Conservation (phyloP, 768 basidiomycete genomes). For the Saitozyma podzolica region DNA sequence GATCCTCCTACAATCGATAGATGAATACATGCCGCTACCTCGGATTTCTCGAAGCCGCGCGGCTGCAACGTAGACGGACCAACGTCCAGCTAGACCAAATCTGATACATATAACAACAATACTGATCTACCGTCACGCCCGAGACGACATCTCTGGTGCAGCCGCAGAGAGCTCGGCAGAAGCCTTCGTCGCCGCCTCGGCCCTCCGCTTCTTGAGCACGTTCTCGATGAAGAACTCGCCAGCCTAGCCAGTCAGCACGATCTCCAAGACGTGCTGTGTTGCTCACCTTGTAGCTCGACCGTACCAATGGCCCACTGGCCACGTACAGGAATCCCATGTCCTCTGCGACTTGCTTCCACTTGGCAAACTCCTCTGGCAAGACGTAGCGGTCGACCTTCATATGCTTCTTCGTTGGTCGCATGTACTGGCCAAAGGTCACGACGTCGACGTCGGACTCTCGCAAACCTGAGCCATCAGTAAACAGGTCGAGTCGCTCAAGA, state of each 20-base stretch:
- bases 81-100: no score
- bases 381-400: constrained; percentile 99
- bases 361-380: constrained; percentile 85
- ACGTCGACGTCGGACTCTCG: constrained; percentile 88
- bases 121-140: no score
- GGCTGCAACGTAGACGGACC: no score
- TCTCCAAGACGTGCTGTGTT: constrained; percentile 1
- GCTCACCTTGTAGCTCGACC: constrained; percentile 93
- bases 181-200: constrained; percentile 35
- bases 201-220: constrained; percentile 56
- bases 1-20: no score
- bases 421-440: constrained; percentile 98
- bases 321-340: constrained; percentile 96
- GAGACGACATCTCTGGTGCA: background rate
- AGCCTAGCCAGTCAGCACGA: constrained; percentile 60
- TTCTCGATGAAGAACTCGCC: constrained; percentile 95
- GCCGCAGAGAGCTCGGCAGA: constrained; percentile 27
- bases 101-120: no score
- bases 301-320: constrained; percentile 90
- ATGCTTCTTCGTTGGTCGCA: constrained; percentile 97
- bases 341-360: constrained; percentile 87
- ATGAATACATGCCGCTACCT: no score
- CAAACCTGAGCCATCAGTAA: constrained; percentile 62
- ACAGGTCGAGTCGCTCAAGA: no score
- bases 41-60: no score